These are phyloP conservation scores for Dactylellina parvicollis DNA, from an alignment of 2,329 filamentous ascomycete species.

Conservation along the genomic window DNA sequence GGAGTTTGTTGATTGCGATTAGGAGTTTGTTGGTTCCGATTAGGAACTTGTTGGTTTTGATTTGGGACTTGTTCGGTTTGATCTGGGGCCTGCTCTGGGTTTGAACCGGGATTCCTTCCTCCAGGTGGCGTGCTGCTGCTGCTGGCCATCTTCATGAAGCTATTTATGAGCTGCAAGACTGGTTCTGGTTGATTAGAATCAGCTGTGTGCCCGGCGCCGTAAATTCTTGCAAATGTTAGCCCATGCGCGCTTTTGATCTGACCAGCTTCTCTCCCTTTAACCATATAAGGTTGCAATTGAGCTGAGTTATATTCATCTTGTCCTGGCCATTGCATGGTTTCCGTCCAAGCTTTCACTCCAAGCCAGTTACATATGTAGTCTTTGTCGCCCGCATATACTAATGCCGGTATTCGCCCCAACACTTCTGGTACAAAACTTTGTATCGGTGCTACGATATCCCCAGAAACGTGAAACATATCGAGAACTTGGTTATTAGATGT, in stretches of 20 bases:
- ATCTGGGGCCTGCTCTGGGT: background rate
- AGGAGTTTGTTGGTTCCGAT: background rate
- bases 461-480: constrained; percentile 98
- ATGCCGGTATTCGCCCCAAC: constrained; percentile 88
- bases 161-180: constrained; percentile 90
- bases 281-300: constrained; percentile 74
- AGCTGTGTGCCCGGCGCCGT: constrained; percentile 94
- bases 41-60: too few species aligned
- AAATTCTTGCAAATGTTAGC: constrained; percentile 92
- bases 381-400: constrained; percentile 90
- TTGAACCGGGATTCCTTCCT: too few species aligned
- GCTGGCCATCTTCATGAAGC: constrained; percentile 75
- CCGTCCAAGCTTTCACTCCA: constrained; percentile 94
- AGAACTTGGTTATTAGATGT: constrained; percentile 76
- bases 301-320: constrained; percentile 81
- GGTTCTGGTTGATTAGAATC: constrained; percentile 93
- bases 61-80: too few species aligned
- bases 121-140: background rate
- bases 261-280: constrained; percentile 69
- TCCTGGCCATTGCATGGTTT: constrained; percentile 91
- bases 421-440: constrained; percentile 86
- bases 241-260: constrained; percentile 89
- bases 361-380: constrained; percentile 96
- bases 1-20: too few species aligned
- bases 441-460: constrained; percentile 96